Evolutionary conservation across 116 monocot species (phyloP).

Genomic region (Papilionanthe hybrid): DNA sequence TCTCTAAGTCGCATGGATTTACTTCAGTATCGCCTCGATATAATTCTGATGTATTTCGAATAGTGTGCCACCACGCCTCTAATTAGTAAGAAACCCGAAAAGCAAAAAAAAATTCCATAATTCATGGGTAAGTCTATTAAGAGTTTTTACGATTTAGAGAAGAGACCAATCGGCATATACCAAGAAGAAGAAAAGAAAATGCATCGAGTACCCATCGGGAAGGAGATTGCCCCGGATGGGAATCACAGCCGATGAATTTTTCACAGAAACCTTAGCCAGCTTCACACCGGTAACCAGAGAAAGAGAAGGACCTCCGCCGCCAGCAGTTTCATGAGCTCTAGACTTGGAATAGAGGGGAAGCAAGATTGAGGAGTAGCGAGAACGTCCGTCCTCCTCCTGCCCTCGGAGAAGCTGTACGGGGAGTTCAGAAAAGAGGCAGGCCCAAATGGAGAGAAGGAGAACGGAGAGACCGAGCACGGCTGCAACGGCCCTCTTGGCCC

Average conservation of each 20-base stretch:
- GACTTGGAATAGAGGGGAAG: constrained; percentile 56
- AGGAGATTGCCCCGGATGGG: constrained; percentile 63
- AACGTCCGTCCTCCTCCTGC: constrained; percentile 13
- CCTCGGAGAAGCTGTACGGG: constrained; percentile 35
- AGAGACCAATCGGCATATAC: not conserved
- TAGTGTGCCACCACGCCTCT: not conserved
- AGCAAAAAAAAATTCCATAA: not conserved
- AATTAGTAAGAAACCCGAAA: not conserved
- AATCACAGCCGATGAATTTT: constrained; percentile 43
- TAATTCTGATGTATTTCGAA: not conserved
- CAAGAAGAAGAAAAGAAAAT: not conserved
- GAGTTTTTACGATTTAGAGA: not conserved
- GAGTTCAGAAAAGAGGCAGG: constrained; percentile 34
- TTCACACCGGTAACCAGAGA: constrained; percentile 3
- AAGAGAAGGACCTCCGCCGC: not conserved
- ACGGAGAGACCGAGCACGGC: constrained; percentile 23
- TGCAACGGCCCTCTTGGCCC: constrained; percentile 14
- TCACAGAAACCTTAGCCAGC: constrained; percentile 5
- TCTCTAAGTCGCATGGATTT: not conserved
- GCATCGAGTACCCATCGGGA: constrained; percentile 58
- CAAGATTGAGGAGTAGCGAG: constrained; percentile 32
- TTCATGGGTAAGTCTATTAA: not conserved
- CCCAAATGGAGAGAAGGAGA: constrained; percentile 29
- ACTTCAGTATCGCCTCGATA: not conserved
- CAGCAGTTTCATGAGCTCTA: not conserved